A percentile compares a stretch with the other conserved stretches of the same genome.
These are phyloP conservation scores for Lagenidium giganteum DNA, from an alignment of 352 stramenopile genomes.

Conservation along the genomic window DNA sequence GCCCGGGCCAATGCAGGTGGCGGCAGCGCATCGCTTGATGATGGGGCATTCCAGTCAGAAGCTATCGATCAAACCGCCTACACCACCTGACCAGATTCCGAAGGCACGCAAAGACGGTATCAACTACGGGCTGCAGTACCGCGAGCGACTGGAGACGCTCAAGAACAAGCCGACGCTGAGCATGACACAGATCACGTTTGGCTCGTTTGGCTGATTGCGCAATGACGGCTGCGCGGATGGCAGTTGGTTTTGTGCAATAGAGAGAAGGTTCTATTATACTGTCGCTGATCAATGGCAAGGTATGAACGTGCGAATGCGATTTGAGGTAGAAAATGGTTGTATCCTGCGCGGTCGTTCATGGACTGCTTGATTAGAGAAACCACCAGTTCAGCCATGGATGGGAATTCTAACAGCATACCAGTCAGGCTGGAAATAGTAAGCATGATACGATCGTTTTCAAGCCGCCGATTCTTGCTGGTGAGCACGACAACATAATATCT, in stretches of 20 bases:
- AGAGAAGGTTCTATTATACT: too few species aligned
- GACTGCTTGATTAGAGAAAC: too few species aligned
- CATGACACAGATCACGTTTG: constrained; percentile 64
- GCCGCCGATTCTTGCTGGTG: too few species aligned
- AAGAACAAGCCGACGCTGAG: constrained; percentile 67
- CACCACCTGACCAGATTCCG: constrained; percentile 33
- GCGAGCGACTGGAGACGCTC: constrained; percentile 44
- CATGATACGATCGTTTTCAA: too few species aligned
- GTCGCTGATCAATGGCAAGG: too few species aligned
- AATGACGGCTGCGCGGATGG: background rate
- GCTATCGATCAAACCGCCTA: constrained; percentile 50
- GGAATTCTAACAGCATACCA: too few species aligned
- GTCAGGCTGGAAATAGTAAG: too few species aligned
- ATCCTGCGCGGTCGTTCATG: too few species aligned
- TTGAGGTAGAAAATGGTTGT: too few species aligned
- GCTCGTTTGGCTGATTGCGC: constrained; percentile 30
- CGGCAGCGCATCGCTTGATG: constrained; percentile 60
- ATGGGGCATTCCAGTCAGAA: constrained; percentile 69
- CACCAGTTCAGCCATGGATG: too few species aligned
- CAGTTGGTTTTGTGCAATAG: background rate
- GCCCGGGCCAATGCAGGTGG: constrained; percentile 54
- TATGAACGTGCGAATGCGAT: too few species aligned
- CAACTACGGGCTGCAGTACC: constrained; percentile 58
- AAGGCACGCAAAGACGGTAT: constrained; percentile 31
- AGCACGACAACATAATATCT: too few species aligned